Percentiles rank a stretch among this genome's conserved stretches.
Conservation (phyloP, 1,284 basidiomycete genomes). For the Malassezia brasiliensis region DNA sequence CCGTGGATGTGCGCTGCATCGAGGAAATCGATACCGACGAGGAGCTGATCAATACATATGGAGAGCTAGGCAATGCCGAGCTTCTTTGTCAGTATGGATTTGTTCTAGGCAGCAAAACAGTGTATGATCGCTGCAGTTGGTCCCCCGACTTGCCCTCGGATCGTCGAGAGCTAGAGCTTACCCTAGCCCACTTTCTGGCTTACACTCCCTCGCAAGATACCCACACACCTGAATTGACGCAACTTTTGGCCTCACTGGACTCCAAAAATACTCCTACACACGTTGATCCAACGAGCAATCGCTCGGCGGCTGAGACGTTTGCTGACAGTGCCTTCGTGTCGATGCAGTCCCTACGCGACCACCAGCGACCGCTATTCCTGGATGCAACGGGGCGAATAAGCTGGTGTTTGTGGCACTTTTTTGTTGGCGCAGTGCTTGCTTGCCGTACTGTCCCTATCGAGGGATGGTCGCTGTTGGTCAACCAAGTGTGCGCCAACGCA, state of each 20-base stretch:
- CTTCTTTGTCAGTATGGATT: constrained; percentile 40
- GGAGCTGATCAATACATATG: constrained; percentile 39
- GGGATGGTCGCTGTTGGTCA: neutral
- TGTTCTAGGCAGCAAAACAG: constrained; percentile 31
- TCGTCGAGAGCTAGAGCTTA: neutral
- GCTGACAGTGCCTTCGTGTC: neutral
- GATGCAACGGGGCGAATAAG: constrained; percentile 6
- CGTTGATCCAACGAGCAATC: neutral
- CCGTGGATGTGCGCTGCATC: constrained; percentile 31
- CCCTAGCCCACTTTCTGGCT: neutral
- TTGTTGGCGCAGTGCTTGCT: neutral
- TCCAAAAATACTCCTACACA: neutral
- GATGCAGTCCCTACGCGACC: neutral
- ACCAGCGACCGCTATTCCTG: constrained; percentile 6
- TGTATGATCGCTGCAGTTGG: constrained; percentile 28
- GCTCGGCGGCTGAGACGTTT: too few species aligned
- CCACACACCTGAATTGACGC: neutral
- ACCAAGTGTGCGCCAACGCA: neutral
- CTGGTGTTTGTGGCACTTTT: constrained; percentile 11
- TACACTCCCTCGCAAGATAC: neutral
- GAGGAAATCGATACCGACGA: constrained; percentile 3
- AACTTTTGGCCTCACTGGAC: neutral
- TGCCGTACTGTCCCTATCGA: neutral
- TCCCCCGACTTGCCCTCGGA: constrained; percentile 18
- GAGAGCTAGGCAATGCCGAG: constrained; percentile 29